Conservation (phyloP, 441 rosid species). For the Viola pubescens region DNA sequence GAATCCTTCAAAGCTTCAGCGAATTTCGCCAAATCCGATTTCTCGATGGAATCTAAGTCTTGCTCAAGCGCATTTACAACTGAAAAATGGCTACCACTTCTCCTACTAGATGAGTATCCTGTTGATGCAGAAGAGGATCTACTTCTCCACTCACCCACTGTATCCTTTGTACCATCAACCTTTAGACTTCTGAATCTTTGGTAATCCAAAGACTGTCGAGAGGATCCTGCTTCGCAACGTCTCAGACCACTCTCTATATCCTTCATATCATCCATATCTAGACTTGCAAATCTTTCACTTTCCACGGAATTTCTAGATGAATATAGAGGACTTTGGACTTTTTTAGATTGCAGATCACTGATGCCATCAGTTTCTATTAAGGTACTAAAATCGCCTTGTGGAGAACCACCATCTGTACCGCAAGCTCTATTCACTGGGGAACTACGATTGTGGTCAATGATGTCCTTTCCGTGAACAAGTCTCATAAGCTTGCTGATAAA, state of each 20-base stretch:
- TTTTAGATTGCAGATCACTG: slow-evolving; percentile 20
- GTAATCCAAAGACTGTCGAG: too few species aligned
- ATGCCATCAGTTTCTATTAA: slow-evolving; percentile 22
- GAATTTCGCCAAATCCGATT: slow-evolving; percentile 48
- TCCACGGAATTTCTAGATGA: slow-evolving; percentile 42
- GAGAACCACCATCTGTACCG: slow-evolving; percentile 27
- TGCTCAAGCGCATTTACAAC: slow-evolving; percentile 19
- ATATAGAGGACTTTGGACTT: slow-evolving; percentile 18
- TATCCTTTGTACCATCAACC: too few species aligned
- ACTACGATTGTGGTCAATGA: slow-evolving; percentile 20
- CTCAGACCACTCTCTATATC: slow-evolving; percentile 24
- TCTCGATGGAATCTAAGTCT: slow-evolving; percentile 22
- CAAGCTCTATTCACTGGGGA: slow-evolving; percentile 25
- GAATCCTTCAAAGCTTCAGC: slow-evolving; percentile 52
- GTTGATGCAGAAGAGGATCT: slow-evolving; percentile 4
- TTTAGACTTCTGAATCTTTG: too few species aligned
- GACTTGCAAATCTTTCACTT: slow-evolving; percentile 31
- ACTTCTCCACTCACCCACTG: too few species aligned
- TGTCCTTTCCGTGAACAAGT: slow-evolving; percentile 55
- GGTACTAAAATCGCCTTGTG: slow-evolving; percentile 24
- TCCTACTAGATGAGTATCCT: slow-evolving; percentile 17
- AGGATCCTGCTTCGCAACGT: slow-evolving; percentile 24
- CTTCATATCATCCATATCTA: slow-evolving; percentile 25
- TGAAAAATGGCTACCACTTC: slow-evolving; percentile 9
- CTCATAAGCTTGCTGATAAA: slow-evolving; percentile 54